Evolutionary conservation across 208 protist species (phyloP).

Genomic region (Trypanosoma scelopori): DNA sequence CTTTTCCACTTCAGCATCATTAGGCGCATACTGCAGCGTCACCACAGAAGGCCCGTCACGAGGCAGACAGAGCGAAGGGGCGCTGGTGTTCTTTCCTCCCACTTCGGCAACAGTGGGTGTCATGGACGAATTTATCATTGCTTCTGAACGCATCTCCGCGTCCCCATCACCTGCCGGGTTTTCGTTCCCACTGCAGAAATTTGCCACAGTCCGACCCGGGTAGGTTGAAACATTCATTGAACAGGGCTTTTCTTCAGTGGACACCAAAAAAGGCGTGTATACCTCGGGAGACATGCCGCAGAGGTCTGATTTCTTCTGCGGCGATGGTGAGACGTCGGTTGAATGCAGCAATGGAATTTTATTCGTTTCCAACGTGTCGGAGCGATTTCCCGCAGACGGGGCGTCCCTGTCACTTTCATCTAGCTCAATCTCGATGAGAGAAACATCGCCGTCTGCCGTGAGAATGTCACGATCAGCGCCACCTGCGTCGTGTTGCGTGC

Average conservation of each 20-base stretch:
- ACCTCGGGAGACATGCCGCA: constrained; percentile 18
- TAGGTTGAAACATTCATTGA: neutral
- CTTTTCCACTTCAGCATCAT: constrained; percentile 3
- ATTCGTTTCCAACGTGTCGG: neutral
- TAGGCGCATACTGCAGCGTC: neutral
- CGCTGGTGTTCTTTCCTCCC: neutral
- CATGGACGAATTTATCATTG: neutral
- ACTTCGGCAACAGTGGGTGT: neutral
- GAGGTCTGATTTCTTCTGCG: constrained; percentile 13
- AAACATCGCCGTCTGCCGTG: neutral
- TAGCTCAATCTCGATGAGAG: constrained; percentile 23
- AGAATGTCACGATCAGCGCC: neutral
- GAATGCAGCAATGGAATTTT: neutral
- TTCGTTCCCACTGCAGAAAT: too few species aligned
- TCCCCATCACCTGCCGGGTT: too few species aligned
- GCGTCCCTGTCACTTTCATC: constrained; percentile 14
- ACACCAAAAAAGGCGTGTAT: constrained; percentile 4
- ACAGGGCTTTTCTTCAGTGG: neutral
- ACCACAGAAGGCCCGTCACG: too few species aligned
- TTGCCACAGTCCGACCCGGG: too few species aligned
- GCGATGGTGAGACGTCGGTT: neutral
- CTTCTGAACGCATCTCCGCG: too few species aligned
- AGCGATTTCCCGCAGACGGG: neutral
- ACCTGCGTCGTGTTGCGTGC: too few species aligned
- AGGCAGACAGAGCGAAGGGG: too few species aligned